phyloP scores from a whole-genome alignment of 148 eudicot genomes.

The Rhododendron henanense region DNA sequence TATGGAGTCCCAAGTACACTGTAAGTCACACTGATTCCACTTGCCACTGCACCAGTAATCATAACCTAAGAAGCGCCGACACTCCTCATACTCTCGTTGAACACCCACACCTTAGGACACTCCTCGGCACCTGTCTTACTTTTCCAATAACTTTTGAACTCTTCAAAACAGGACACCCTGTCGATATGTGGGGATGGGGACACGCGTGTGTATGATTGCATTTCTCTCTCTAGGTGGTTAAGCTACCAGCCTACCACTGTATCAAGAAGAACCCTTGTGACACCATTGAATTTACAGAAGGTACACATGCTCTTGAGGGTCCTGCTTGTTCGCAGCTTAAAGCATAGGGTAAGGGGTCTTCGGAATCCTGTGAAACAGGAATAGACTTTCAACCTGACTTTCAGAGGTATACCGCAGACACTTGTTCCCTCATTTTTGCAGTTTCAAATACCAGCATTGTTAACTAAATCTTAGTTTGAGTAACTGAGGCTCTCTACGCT shows the following conservation, averaged over 20 bases:
- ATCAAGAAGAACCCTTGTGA: background rate
- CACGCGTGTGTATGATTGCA: background rate
- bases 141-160: background rate
- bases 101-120: background rate
- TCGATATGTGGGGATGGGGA: background rate
- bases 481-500: background rate
- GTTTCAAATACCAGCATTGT: background rate
- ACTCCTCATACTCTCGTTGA: background rate
- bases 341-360: background rate
- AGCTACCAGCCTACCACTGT: background rate
- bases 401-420: background rate
- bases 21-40: background rate
- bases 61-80: background rate
- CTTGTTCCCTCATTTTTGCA: background rate
- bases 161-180: background rate
- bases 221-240: background rate
- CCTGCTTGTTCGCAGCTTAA: background rate
- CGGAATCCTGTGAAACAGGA: background rate
- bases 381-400: background rate
- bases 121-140: background rate
- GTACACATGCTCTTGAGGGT: background rate
- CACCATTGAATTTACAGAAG: background rate
- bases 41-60: background rate
- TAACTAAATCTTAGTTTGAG: background rate
- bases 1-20: background rate